Evolutionary conservation across 768 basidiomycete genomes (phyloP).

Genomic region (Auriscalpium microsporum): DNA sequence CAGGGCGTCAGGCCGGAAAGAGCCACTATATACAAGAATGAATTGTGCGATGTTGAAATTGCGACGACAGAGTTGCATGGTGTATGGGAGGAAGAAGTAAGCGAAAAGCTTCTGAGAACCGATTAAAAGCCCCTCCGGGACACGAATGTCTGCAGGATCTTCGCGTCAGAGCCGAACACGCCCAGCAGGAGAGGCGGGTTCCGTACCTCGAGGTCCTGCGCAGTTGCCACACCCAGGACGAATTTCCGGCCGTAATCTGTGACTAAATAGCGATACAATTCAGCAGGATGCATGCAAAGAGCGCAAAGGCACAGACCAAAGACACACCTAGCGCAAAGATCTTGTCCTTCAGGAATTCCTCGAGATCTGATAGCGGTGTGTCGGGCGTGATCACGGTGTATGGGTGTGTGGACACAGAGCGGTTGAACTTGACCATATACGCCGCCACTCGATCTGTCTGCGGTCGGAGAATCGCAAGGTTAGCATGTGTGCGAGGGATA

Average conservation of each 20-base stretch:
- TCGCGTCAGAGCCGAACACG: conserved; percentile 13
- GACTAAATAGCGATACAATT: conserved; percentile 36
- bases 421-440: conserved; percentile 70
- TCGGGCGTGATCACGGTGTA: conserved; percentile 78
- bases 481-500: background rate
- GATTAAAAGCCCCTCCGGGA: conserved; percentile 24
- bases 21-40: background rate
- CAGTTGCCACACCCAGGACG: conserved; percentile 72
- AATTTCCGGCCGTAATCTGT: conserved; percentile 79
- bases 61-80: background rate
- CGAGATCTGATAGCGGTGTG: conserved; percentile 74
- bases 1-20: background rate
- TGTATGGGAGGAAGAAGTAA: background rate
- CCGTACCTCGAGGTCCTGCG: conserved; percentile 55
- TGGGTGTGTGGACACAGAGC: conserved; percentile 44
- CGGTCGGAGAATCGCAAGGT: background rate
- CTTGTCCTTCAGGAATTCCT: conserved; percentile 63
- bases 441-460: conserved; percentile 64
- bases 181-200: background rate
- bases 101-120: background rate
- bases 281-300: background rate
- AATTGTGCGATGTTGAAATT: background rate
- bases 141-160: conserved; percentile 22
- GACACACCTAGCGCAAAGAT: conserved; percentile 67
- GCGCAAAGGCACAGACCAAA: background rate